Evolutionary conservation across 2,329 filamentous ascomycete species (phyloP).

Genomic region (Madurella fahalii): DNA sequence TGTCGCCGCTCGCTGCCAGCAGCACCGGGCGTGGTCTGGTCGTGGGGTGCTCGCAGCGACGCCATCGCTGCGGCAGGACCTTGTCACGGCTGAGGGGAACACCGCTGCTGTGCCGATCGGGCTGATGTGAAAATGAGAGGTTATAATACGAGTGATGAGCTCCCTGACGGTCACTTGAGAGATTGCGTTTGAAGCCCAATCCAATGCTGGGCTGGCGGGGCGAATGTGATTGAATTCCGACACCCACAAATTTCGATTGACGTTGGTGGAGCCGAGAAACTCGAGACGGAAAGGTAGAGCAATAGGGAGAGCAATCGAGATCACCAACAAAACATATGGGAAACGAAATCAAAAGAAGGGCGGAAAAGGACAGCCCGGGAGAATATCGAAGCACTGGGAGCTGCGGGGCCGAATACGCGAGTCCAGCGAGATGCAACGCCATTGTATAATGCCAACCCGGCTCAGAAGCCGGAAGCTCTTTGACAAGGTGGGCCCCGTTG

Average conservation of each 20-base stretch:
- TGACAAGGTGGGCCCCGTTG: background rate
- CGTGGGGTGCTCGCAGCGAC: conserved; percentile 11
- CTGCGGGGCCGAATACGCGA: background rate
- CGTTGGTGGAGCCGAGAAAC: background rate
- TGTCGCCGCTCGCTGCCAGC: conserved; percentile 2
- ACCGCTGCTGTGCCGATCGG: background rate
- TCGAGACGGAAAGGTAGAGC: background rate
- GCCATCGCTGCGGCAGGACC: conserved; percentile 14
- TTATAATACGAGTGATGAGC: background rate
- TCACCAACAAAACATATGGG: background rate
- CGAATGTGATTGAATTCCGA: background rate
- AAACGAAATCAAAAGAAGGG: background rate
- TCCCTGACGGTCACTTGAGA: too few relatives aligned
- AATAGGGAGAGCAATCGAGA: background rate
- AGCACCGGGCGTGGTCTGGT: background rate
- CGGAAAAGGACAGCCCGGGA: background rate
- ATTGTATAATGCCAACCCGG: background rate
- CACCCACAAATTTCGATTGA: conserved; percentile 4
- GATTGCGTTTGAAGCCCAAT: too few relatives aligned
- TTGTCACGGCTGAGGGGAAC: background rate
- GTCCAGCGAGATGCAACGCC: too few relatives aligned
- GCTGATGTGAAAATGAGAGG: background rate
- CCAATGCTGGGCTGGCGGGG: background rate
- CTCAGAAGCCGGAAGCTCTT: background rate
- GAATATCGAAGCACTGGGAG: background rate